Conservation (phyloP, 495 filamentous ascomycete species). For the Articulospora tetracladia region DNA sequence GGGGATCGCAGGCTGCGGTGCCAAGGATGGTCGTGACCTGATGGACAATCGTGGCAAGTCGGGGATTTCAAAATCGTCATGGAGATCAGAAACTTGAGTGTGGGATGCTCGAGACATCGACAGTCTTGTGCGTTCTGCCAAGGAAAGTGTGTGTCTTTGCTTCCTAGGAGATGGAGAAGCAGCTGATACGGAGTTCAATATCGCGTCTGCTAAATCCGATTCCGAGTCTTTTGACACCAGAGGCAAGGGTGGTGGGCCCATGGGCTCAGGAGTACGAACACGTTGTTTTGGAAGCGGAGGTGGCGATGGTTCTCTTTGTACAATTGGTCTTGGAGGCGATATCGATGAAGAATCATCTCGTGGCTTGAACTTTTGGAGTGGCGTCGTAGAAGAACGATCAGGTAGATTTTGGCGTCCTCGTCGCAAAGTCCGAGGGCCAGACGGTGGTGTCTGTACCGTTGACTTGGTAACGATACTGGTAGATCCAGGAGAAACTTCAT, state of each 20-base stretch:
- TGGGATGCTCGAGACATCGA: conserved; percentile 40
- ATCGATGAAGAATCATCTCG: not conserved
- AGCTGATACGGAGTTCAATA: conserved; percentile 48
- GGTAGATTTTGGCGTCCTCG: not conserved
- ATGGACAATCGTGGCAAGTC: conserved; percentile 24
- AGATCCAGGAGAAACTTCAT: conserved; percentile 11
- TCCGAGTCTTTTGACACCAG: conserved; percentile 23
- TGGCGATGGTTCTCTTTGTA: not conserved
- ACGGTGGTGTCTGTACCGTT: conserved; percentile 14
- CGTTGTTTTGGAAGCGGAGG: not conserved
- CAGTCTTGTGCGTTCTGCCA: conserved; percentile 48
- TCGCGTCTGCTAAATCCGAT: conserved; percentile 47
- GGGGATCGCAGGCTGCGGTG: conserved; percentile 1
- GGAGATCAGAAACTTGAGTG: conserved; percentile 28
- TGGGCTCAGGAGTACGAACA: conserved; percentile 2
- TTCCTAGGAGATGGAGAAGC: conserved; percentile 50
- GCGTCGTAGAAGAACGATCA: not conserved
- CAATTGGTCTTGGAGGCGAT: not conserved
- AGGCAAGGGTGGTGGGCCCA: not conserved
- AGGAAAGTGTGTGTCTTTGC: conserved; percentile 46
- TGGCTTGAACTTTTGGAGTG: not conserved
- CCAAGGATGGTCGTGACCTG: conserved; percentile 26
- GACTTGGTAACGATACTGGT: conserved; percentile 12
- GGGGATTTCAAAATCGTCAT: conserved; percentile 28
- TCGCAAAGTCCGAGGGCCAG: conserved; percentile 1